phyloP scores from a whole-genome alignment of 495 filamentous ascomycete species.

The Penicillium paxilli region DNA sequence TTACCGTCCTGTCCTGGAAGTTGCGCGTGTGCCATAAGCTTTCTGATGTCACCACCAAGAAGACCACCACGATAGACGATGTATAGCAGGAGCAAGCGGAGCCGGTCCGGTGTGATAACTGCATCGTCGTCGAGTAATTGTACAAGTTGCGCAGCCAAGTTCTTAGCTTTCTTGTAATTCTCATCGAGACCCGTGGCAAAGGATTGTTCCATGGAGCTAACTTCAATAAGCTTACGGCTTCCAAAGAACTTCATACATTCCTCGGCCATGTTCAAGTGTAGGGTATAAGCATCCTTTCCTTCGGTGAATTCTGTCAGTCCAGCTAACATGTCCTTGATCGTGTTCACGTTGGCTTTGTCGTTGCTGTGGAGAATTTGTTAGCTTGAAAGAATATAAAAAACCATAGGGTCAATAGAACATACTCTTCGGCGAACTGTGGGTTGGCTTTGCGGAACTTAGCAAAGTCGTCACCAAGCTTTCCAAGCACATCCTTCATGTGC shows the following conservation, averaged over 20 bases:
- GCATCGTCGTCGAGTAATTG: conserved; percentile 80
- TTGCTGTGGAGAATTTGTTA: conserved; percentile 34
- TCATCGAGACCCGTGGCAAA: conserved; percentile 93
- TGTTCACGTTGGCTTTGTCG: conserved; percentile 74
- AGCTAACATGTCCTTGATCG: conserved; percentile 95
- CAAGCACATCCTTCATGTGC: conserved; percentile 98
- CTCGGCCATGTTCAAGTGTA: conserved; percentile 97
- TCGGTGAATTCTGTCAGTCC: conserved; percentile 92
- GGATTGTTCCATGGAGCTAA: conserved; percentile 82
- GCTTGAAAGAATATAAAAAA: background rate
- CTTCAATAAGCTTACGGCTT: conserved; percentile 76
- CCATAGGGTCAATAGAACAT: conserved; percentile 14
- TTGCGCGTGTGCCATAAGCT: conserved; percentile 80
- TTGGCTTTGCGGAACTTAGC: conserved; percentile 87
- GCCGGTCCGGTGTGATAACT: conserved; percentile 66
- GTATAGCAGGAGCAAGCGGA: conserved; percentile 83
- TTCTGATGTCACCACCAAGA: conserved; percentile 78
- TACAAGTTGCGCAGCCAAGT: conserved; percentile 80
- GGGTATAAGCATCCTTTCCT: conserved; percentile 90
- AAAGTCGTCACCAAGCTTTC: conserved; percentile 89
- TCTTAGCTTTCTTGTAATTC: conserved; percentile 87
- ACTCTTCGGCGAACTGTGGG: conserved; percentile 85
- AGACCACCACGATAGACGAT: conserved; percentile 87
- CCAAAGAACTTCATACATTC: conserved; percentile 95
- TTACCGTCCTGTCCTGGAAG: conserved; percentile 72